phyloP scores from a whole-genome alignment of 2,329 filamentous ascomycete genomes.

The Diaporthe destruens region DNA sequence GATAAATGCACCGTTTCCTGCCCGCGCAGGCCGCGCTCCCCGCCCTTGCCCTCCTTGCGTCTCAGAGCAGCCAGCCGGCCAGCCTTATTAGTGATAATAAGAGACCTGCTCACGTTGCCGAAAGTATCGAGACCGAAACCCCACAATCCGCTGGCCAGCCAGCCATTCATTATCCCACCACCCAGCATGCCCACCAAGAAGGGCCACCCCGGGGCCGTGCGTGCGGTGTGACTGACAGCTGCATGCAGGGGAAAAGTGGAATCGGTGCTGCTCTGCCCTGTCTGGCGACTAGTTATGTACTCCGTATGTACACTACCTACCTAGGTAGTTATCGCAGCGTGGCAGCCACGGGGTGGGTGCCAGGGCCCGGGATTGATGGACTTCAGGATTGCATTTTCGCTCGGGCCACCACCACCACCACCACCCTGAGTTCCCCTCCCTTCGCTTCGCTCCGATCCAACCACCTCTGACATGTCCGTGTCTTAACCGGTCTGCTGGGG shows the following conservation, averaged over 20 bases:
- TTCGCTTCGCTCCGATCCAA: slow-evolving; percentile 19
- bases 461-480: slow-evolving; percentile 8
- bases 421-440: not conserved
- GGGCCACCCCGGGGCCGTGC: not conserved
- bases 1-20: no score
- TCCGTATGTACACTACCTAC: not conserved
- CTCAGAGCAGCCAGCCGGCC: no score
- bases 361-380: no score
- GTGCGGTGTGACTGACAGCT: slow-evolving; percentile 25
- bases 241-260: slow-evolving; percentile 10
- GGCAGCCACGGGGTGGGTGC: no score
- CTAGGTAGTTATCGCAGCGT: no score
- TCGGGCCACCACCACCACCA: not conserved
- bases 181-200: not conserved
- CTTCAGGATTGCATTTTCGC: not conserved
- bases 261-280: no score
- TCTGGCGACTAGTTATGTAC: no score
- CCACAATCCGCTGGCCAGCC: not conserved
- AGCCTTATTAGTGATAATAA: no score
- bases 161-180: not conserved
- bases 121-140: not conserved
- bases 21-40: no score
- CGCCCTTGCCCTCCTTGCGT: not conserved
- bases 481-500: slow-evolving; percentile 14
- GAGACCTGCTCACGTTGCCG: not conserved